Percentiles rank a stretch among this genome's conserved stretches.
These are phyloP conservation scores for Senna siamea DNA, from an alignment of 306 rosid species.

Conservation along the genomic window DNA sequence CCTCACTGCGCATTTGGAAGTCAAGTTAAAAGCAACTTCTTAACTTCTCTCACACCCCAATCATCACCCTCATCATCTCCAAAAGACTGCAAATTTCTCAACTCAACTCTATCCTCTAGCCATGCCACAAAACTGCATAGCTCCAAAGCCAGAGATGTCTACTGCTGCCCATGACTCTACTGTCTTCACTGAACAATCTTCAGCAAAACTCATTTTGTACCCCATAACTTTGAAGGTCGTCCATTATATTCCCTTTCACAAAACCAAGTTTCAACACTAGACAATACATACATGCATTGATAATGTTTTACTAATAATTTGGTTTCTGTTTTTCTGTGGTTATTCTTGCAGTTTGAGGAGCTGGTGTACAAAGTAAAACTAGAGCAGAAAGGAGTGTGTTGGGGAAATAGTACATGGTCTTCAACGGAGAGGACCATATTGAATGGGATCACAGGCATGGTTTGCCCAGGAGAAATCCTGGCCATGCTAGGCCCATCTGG, in stretches of 20 bases:
- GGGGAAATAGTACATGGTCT: slow-evolving; percentile 38
- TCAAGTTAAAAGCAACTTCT: slow-evolving; percentile 39
- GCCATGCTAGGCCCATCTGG: slow-evolving; percentile 95
- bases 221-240: slow-evolving; percentile 72
- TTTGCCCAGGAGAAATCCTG: slow-evolving; percentile 75
- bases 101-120: neutral
- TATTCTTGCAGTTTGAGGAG: slow-evolving; percentile 72
- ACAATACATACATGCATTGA: slow-evolving; percentile 19
- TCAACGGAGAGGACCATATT: slow-evolving; percentile 60
- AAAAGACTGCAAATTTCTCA: neutral
- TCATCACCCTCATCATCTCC: neutral
- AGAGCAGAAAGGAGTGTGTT: slow-evolving; percentile 47
- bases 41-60: slow-evolving; percentile 31
- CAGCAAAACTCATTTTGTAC: slow-evolving; percentile 53
- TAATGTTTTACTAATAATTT: too few species aligned
- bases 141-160: slow-evolving; percentile 44
- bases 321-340: neutral
- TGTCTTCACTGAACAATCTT: slow-evolving; percentile 44
- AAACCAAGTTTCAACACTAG: too few species aligned
- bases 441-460: slow-evolving; percentile 71
- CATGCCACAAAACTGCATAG: slow-evolving; percentile 46
- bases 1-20: slow-evolving; percentile 26
- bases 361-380: slow-evolving; percentile 66
- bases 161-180: slow-evolving; percentile 41
- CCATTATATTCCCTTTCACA: slow-evolving; percentile 13